Evolutionary conservation across 331 rosid genomes (phyloP), one percentile per base, ranked within the genome.

Genomic region (Quercus lobata): DNA sequence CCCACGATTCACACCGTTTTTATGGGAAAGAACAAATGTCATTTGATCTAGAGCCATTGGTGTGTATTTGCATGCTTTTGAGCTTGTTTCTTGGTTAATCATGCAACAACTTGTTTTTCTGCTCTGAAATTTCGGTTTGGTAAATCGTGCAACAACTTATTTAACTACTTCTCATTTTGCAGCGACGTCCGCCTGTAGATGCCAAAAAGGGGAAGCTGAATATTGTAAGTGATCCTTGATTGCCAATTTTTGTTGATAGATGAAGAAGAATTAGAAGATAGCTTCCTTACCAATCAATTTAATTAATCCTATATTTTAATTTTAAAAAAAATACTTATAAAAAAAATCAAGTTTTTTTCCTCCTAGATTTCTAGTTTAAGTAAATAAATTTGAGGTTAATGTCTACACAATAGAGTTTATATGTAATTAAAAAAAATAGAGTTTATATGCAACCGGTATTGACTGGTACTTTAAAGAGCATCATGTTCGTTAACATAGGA

Each of bases 151-250:
- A 30, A 30, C 34, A 30, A 30, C 34, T 30, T 29, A 73, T 83
- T 80, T 69, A 49, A 72, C 44, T 72, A 76, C 63, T 88, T 81
- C 84, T 82, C 27, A 34, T 77, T 83, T 92, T 84, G 81, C 98
- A 96, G 99, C 89, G 99, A 72, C 97, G 99, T 22, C 99, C 98
- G 63, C 93, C 94, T 70, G 58, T 96, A 71, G 99, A 96, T 83
- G 44, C 77, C 71, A 86, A 84, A 58, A 93, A 90, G 85, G 98
- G 99, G 80, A 93, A 89, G 89, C 83, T 87, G 84, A 96, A 96
- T 76, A 72, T 84, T 84, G 99, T 96, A 86, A 93, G 98, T 85
- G 60, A 66, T 81, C 61, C 61, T 72, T 71, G 29, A 19, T 65
- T 72, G 72, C 77, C 5, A 25, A 77, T 81, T 66, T 74, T 27